Base-by-base conservation (phyloP, 225 moss, liverwort and hornwort genomes). In the Sphagnum tenellum region DNA sequence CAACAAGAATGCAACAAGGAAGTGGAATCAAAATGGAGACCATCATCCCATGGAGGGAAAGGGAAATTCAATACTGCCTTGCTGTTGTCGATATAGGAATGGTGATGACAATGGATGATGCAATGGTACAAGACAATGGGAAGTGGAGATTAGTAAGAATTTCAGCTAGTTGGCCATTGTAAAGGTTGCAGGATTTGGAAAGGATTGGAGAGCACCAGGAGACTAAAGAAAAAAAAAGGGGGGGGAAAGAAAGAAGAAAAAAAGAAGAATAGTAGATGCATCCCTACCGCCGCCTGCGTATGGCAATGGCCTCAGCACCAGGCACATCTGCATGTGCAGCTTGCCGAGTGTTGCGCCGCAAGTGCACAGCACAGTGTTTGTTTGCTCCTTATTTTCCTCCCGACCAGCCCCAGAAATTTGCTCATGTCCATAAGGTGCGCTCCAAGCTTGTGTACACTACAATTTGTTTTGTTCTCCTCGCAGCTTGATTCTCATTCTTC, bases 371-470 rank as follows among this genome's bases (percentile, higher is more conserved):
- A 62, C 92, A 96, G 64, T 96, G 95, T 78, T 79, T 92, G 51
- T 92, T 96, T 80, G 95, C 95, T 66, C 95, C 95, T 59, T 92
- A 92, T 76, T 96, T 96, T 12, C 95, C 95, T 59, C 92, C 92
- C 10, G 95, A 96, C 76, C 95, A 96, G 69, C 92, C 95, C 57
- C 89, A 92, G 69, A 92, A 92, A 73, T 96, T 96, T 66, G 88
- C 92, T 68, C 92, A 92, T 75, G 95, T 96, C 68, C 95, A 96
- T 64, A 92, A 92, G 81, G 92, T 84, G 83, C 79, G 79, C 79
- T 77, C 68, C 49, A 29, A 29, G 29, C 29, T 29, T 29, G 29
- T 29, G 29, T 29, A 29, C 29, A 29, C 29, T 29, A 29, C 29
- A 29, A 29, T 29, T 29, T 29, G 29, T 29, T 29, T 29, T 29